Conservation (phyloP, 306 rosid species). For the Dalbergia cochinchinensis region DNA sequence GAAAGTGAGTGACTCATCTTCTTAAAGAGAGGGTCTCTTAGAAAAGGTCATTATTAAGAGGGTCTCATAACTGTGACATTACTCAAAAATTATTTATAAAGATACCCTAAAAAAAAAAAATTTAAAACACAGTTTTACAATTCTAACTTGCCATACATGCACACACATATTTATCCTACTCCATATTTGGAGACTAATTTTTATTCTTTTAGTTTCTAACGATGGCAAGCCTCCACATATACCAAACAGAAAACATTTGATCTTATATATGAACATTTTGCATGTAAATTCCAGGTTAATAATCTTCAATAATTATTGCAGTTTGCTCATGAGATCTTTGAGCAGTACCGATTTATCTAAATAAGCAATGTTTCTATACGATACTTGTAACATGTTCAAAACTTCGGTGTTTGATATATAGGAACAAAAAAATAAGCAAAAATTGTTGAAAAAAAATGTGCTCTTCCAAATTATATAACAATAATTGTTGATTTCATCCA, state of each 20-base stretch:
- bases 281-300: conserved; percentile 5
- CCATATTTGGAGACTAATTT: background rate
- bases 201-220: background rate
- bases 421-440: background rate
- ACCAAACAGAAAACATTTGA: background rate
- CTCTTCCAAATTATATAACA: background rate
- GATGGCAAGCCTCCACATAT: background rate
- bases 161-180: background rate
- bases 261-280: background rate
- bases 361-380: background rate
- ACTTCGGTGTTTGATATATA: background rate
- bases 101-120: too few species aligned
- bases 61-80: too few species aligned
- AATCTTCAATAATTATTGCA: background rate
- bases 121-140: background rate
- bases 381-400: background rate
- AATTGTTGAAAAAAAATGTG: background rate
- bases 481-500: background rate
- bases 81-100: too few species aligned
- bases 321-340: background rate
- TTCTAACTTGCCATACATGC: background rate
- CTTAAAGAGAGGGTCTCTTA: too few species aligned
- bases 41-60: too few species aligned
- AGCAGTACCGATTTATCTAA: conserved; percentile 8
- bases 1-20: too few species aligned